phyloP scores from a whole-genome alignment of 306 rosid genomes.

The Medicago arabica region DNA sequence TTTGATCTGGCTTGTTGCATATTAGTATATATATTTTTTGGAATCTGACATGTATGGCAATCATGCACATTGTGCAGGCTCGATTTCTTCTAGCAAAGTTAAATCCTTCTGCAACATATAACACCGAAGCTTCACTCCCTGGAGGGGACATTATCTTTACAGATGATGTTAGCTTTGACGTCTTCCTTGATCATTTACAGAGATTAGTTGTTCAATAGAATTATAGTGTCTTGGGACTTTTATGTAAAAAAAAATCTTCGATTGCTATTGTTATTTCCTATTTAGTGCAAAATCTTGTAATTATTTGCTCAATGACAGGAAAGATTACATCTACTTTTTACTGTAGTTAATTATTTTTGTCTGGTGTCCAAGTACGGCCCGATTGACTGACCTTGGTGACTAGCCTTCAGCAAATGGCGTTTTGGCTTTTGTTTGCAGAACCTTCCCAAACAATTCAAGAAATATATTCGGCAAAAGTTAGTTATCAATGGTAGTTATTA shows the following conservation, averaged over 20 bases:
- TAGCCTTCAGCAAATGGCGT: not conserved
- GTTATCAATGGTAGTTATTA: no score
- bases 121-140: conserved; percentile 66
- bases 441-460: no score
- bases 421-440: not conserved
- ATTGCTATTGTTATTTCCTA: conserved; percentile 28
- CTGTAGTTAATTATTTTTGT: not conserved
- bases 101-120: conserved; percentile 91
- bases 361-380: not conserved
- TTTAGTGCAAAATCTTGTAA: conserved; percentile 47
- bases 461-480: no score
- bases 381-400: not conserved
- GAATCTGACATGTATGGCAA: conserved; percentile 5
- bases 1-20: conserved; percentile 15
- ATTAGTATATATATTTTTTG: not conserved
- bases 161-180: conserved; percentile 94
- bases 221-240: conserved; percentile 13
- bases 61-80: conserved; percentile 59
- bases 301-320: conserved; percentile 34
- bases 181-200: conserved; percentile 94
- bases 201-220: conserved; percentile 90
- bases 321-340: not conserved
- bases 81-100: conserved; percentile 90
- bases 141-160: conserved; percentile 95
- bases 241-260: conserved; percentile 34